Evolutionary conservation across 2,329 filamentous ascomycete genomes (phyloP).

Genomic region (Botryotinia globosa): DNA sequence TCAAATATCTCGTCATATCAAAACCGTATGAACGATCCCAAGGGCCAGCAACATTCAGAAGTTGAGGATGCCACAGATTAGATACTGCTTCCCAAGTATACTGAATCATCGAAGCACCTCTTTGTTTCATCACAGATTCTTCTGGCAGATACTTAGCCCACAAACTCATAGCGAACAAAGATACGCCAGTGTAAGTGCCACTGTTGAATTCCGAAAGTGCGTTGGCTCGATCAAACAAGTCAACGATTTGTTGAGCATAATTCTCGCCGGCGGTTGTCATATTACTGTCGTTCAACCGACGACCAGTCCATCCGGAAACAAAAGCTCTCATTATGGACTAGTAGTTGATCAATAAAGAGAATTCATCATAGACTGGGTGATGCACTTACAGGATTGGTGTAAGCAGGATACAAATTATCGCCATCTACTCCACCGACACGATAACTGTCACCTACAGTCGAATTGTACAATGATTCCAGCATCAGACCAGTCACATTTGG

Average conservation of each 20-base stretch:
- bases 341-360: background rate
- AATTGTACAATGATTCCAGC: slow-evolving; percentile 52
- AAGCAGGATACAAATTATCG: slow-evolving; percentile 61
- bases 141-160: slow-evolving; percentile 58
- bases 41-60: slow-evolving; percentile 61
- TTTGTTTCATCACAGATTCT: slow-evolving; percentile 42
- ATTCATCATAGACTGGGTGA: background rate
- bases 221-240: slow-evolving; percentile 53
- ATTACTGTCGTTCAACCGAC: slow-evolving; percentile 52
- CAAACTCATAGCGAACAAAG: slow-evolving; percentile 55
- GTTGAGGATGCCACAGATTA: slow-evolving; percentile 54
- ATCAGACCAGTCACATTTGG: slow-evolving; percentile 43
- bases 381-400: slow-evolving; percentile 51
- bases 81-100: slow-evolving; percentile 53
- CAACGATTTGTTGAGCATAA: slow-evolving; percentile 54
- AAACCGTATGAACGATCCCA: slow-evolving; percentile 64
- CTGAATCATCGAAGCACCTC: slow-evolving; percentile 46
- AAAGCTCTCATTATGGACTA: slow-evolving; percentile 62
- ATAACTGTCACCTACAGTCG: slow-evolving; percentile 56
- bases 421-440: slow-evolving; percentile 51
- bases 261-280: slow-evolving; percentile 56
- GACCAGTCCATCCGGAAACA: slow-evolving; percentile 57
- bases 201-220: slow-evolving; percentile 57
- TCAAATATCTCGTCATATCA: slow-evolving; percentile 61
- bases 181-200: slow-evolving; percentile 61